Base-by-base conservation (phyloP, 2,329 filamentous ascomycete species). In the Aspergillus tanneri region DNA sequence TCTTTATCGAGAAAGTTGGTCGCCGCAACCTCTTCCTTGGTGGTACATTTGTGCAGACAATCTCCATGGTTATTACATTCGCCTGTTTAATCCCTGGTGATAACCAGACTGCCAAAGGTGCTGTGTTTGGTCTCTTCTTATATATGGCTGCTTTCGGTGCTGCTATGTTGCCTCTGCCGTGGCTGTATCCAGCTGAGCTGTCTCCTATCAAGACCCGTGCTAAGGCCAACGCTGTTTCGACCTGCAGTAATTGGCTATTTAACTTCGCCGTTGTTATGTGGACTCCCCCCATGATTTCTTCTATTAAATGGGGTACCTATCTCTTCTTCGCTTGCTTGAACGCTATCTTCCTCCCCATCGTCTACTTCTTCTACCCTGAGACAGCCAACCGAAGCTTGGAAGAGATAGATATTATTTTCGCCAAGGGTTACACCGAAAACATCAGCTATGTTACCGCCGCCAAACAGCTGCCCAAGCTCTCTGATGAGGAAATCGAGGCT, bases 81-180 rank as follows among this genome's bases (percentile, higher is more conserved):
- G 66, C 40, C 28, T 72, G 69, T 30, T 41, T 72, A 47, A 72
- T 71, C 34, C 66, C 66, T 2, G 58, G 52, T 6, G 47, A 53
- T 3, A 12, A 47, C 2, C 35, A 53, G 3, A 53, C 59, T 3
- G 55, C 68, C 28, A 70, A 71, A 56, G 69, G 70, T 36, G 68
- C 69, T 4, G 67, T 77, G 8, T 82, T 85, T 2, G 84, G 83
- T 47, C 69, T 87, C 10, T 87, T 87, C 69, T 77, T 82, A 2
- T 87, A 86, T 67, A 87, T 87, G 59, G 81, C 82, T 4, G 83
- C 82, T 46, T 87, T 86, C 54, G 84, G 83, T 25, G 82, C 83
- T 0, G 83, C 81, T 1, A 85, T 81, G 77, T 64, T 85, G 5
- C 82, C 83, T 12, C 74, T 85, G 19, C 83, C 83, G 1, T 87